phyloP scores from a whole-genome alignment of 495 filamentous ascomycete genomes.

The Neurospora sp. region DNA sequence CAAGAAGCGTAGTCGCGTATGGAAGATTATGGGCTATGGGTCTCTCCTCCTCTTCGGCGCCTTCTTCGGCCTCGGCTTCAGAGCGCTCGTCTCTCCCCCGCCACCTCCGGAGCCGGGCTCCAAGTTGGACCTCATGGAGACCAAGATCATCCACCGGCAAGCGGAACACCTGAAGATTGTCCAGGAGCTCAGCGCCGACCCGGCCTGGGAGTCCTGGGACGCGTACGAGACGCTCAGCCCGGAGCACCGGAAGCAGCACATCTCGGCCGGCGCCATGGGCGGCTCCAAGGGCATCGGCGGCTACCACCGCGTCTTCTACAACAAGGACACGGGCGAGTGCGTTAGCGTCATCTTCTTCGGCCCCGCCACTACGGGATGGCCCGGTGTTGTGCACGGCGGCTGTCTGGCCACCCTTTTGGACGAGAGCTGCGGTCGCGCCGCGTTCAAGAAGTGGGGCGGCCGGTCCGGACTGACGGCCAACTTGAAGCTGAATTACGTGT shows the following conservation, averaged over 20 bases:
- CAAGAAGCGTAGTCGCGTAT: background rate
- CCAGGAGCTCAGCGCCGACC: slow-evolving; percentile 38
- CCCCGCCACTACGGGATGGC: slow-evolving; percentile 55
- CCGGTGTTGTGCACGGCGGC: slow-evolving; percentile 69
- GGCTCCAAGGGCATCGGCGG: slow-evolving; percentile 35
- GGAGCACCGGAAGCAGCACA: slow-evolving; percentile 24
- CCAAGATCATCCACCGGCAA: slow-evolving; percentile 17
- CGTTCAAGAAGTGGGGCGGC: slow-evolving; percentile 33
- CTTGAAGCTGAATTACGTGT: slow-evolving; percentile 53
- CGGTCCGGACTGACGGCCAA: slow-evolving; percentile 51
- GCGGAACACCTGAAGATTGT: slow-evolving; percentile 44
- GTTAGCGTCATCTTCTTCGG: slow-evolving; percentile 55
- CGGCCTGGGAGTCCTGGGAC: slow-evolving; percentile 42
- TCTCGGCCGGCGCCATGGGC: slow-evolving; percentile 33
- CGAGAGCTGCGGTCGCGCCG: slow-evolving; percentile 49
- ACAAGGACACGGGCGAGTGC: slow-evolving; percentile 29
- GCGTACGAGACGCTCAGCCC: slow-evolving; percentile 45
- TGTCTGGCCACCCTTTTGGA: slow-evolving; percentile 61
- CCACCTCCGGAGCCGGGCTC: slow-evolving; percentile 20
- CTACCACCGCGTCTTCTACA: slow-evolving; percentile 40
- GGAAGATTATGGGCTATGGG: slow-evolving; percentile 13
- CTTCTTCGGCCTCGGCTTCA: slow-evolving; percentile 20
- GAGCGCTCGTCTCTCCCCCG: slow-evolving; percentile 27
- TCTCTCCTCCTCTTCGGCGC: slow-evolving; percentile 32
- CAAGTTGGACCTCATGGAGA: slow-evolving; percentile 24